Conservation (phyloP, 441 rosid genomes). For the Melastoma candidum region DNA sequence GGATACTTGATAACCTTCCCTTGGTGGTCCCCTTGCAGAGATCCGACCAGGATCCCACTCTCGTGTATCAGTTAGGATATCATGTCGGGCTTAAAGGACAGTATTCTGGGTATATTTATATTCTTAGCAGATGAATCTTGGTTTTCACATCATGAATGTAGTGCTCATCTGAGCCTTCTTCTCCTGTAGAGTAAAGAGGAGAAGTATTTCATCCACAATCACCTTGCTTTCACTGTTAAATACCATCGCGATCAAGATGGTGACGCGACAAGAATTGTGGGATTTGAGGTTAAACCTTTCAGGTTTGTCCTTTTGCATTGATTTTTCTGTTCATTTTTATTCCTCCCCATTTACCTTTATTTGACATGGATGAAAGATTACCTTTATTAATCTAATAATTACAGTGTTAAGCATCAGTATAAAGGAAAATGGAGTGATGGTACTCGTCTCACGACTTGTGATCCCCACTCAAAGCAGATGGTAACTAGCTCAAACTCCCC, state of each 20-base stretch:
- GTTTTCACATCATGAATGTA: background rate
- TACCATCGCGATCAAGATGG: no score
- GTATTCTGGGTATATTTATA: slow-evolving; percentile 55
- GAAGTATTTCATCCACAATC: slow-evolving; percentile 40
- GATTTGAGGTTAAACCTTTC: slow-evolving; percentile 38
- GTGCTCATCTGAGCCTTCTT: slow-evolving; percentile 2
- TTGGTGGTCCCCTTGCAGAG: slow-evolving; percentile 62
- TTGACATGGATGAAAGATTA: background rate
- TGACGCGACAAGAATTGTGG: no score
- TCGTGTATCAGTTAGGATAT: no score
- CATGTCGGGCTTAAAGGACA: slow-evolving; percentile 66
- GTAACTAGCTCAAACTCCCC: no score
- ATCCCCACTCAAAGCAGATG: no score
- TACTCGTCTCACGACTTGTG: slow-evolving; percentile 44
- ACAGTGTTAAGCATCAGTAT: slow-evolving; percentile 68
- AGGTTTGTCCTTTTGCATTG: slow-evolving; percentile 31
- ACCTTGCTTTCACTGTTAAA: no score
- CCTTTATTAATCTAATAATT: slow-evolving; percentile 16
- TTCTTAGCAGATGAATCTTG: slow-evolving; percentile 4
- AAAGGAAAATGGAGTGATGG: slow-evolving; percentile 76
- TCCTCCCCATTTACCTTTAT: slow-evolving; percentile 2
- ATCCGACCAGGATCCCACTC: slow-evolving; percentile 29
- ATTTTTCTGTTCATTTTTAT: background rate
- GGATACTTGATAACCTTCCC: slow-evolving; percentile 98
- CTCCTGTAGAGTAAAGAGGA: slow-evolving; percentile 56